Evolutionary conservation across 352 stramenopile genomes (phyloP).

Genomic region (Phytophthora syringae): DNA sequence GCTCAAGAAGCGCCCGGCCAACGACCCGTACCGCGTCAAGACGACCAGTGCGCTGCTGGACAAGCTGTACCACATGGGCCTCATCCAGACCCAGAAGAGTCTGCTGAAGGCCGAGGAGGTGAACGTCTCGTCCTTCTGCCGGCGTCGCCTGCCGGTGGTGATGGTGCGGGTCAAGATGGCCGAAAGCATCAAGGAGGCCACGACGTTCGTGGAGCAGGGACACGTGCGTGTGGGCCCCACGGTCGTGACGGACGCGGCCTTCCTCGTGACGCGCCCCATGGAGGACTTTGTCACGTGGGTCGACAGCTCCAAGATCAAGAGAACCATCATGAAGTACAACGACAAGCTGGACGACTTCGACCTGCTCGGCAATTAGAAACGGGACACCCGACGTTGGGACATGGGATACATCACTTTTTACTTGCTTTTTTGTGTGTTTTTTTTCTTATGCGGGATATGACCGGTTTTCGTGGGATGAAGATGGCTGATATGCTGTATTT

Average conservation of each 20-base stretch:
- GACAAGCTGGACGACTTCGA: slow-evolving; percentile 99
- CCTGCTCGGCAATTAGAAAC: slow-evolving; percentile 94
- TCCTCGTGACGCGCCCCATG: slow-evolving; percentile 97
- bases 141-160: slow-evolving; percentile 96
- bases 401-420: slow-evolving; percentile 9
- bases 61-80: slow-evolving; percentile 98
- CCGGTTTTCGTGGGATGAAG: slow-evolving; percentile 3
- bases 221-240: slow-evolving; percentile 95
- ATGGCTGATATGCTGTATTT: slow-evolving; percentile 10
- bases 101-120: slow-evolving; percentile 97
- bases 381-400: not conserved
- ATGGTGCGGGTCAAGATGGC: slow-evolving; percentile 99
- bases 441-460: slow-evolving; percentile 5
- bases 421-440: slow-evolving; percentile 23
- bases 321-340: slow-evolving; percentile 99
- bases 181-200: slow-evolving; percentile 97
- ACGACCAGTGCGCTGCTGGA: slow-evolving; percentile 96
- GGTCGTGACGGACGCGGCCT: slow-evolving; percentile 96
- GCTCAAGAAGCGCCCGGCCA: slow-evolving; percentile 94
- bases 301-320: slow-evolving; percentile 97
- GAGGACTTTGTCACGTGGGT: slow-evolving; percentile 99
- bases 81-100: slow-evolving; percentile 97
- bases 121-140: slow-evolving; percentile 95
- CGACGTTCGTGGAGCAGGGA: slow-evolving; percentile 98
- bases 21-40: slow-evolving; percentile 97